A percentile compares a stretch with the other conserved stretches of the same genome.
Conservation (phyloP, 2,329 filamentous ascomycete genomes). For the Pezicula carpinea region DNA sequence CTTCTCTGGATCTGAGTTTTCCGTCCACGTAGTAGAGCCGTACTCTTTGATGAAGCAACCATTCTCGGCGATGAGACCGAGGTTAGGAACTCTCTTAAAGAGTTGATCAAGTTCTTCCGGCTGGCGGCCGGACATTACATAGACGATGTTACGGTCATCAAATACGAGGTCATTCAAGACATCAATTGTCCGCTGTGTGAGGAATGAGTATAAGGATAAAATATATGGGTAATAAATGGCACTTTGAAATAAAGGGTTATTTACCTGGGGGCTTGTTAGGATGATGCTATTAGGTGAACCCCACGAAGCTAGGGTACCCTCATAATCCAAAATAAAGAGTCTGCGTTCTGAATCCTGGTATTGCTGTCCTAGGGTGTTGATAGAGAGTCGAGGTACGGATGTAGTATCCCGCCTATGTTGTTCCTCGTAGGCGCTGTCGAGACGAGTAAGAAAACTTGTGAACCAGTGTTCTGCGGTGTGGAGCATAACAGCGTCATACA, state of each 20-base stretch:
- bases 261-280: slow-evolving; percentile 68
- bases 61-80: slow-evolving; percentile 92
- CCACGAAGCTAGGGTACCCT: slow-evolving; percentile 86
- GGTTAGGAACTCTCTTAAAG: slow-evolving; percentile 75
- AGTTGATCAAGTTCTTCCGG: slow-evolving; percentile 84
- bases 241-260: slow-evolving; percentile 10
- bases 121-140: slow-evolving; percentile 87
- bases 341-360: slow-evolving; percentile 65
- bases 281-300: slow-evolving; percentile 81
- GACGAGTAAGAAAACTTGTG: slow-evolving; percentile 63
- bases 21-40: slow-evolving; percentile 65
- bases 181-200: slow-evolving; percentile 66
- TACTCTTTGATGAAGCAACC: slow-evolving; percentile 82
- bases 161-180: slow-evolving; percentile 76
- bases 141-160: slow-evolving; percentile 79
- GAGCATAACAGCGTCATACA: slow-evolving; percentile 69
- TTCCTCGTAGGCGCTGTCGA: slow-evolving; percentile 75
- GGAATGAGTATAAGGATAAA: slow-evolving; percentile 12
- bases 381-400: slow-evolving; percentile 78
- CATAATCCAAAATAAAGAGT: slow-evolving; percentile 88
- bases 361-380: slow-evolving; percentile 56
- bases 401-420: slow-evolving; percentile 81
- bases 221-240: background rate
- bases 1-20: slow-evolving; percentile 67
- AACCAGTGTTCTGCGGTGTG: slow-evolving; percentile 88